phyloP scores from a whole-genome alignment of 495 filamentous ascomycete species.

The Glarea lozoyensis region DNA sequence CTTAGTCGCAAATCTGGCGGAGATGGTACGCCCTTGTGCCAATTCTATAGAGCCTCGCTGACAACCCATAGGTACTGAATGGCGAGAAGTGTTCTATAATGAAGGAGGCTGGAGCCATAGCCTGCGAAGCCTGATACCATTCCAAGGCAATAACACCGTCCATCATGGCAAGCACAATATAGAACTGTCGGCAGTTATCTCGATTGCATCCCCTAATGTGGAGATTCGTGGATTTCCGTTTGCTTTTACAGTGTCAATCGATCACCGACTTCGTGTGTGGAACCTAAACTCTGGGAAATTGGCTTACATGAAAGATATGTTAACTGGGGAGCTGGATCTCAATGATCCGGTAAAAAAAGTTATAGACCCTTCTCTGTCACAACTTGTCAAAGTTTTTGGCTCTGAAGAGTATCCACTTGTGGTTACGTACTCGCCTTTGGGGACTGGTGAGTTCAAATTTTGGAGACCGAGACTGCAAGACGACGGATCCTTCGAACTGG shows the following conservation, averaged over 20 bases:
- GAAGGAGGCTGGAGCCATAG: conserved; percentile 70
- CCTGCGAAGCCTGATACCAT: conserved; percentile 61
- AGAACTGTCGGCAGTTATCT: conserved; percentile 53
- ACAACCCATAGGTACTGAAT: conserved; percentile 42
- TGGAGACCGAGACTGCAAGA: conserved; percentile 67
- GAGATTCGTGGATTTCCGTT: conserved; percentile 42
- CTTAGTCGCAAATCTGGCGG: conserved; percentile 57
- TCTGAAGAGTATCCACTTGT: conserved; percentile 60
- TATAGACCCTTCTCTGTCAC: conserved; percentile 64
- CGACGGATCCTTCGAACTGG: conserved; percentile 51
- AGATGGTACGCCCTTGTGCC: conserved; percentile 45
- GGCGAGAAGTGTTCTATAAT: conserved; percentile 72
- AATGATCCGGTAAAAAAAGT: conserved; percentile 56
- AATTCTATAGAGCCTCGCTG: conserved; percentile 1
- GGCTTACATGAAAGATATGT: conserved; percentile 61
- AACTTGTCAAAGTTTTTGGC: conserved; percentile 66
- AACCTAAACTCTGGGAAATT: conserved; percentile 66
- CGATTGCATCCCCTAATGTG: conserved; percentile 54
- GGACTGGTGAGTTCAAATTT: conserved; percentile 89
- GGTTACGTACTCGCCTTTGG: conserved; percentile 78
- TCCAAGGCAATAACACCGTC: conserved; percentile 56
- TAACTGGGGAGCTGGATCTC: conserved; percentile 41
- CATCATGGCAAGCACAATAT: conserved; percentile 56
- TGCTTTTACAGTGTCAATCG: conserved; percentile 76
- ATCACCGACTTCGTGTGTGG: conserved; percentile 83